A percentile compares a stretch with the other conserved stretches of the same genome.
These are phyloP conservation scores for Trichoderma brevicompactum DNA, from an alignment of 2,329 filamentous ascomycete species.

Conservation along the genomic window DNA sequence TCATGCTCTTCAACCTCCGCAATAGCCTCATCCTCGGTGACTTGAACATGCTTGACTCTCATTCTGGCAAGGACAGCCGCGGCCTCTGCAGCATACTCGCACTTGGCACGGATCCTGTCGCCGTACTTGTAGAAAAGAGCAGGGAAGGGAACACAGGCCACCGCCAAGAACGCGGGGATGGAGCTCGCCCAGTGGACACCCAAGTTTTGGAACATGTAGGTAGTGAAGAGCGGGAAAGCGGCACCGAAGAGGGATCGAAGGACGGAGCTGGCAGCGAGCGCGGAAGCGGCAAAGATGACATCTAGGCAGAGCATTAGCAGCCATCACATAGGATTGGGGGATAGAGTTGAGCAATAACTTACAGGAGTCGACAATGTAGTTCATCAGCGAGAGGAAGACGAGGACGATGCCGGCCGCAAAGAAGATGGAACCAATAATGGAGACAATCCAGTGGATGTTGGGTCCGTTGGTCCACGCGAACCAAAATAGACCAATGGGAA, in stretches of 20 bases:
- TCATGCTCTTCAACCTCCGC: slow-evolving; percentile 35
- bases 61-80: slow-evolving; percentile 61
- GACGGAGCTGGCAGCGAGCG: slow-evolving; percentile 72
- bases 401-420: slow-evolving; percentile 63
- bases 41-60: slow-evolving; percentile 39
- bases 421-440: slow-evolving; percentile 48
- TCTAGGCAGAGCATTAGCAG: slow-evolving; percentile 43
- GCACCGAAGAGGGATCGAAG: slow-evolving; percentile 73
- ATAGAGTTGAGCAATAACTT: slow-evolving; percentile 30
- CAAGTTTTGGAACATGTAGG: slow-evolving; percentile 59
- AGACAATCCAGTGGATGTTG: slow-evolving; percentile 61
- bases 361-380: slow-evolving; percentile 70
- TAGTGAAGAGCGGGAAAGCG: slow-evolving; percentile 74
- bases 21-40: slow-evolving; percentile 39
- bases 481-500: slow-evolving; percentile 67
- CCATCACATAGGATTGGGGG: neutral
- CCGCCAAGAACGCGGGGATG: slow-evolving; percentile 73
- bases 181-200: slow-evolving; percentile 78
- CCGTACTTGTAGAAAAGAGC: slow-evolving; percentile 79
- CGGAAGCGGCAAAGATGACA: slow-evolving; percentile 76
- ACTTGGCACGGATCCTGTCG: slow-evolving; percentile 62
- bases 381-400: slow-evolving; percentile 68
- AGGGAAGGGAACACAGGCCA: slow-evolving; percentile 74
- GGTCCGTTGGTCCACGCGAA: slow-evolving; percentile 67
- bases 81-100: slow-evolving; percentile 71